These are phyloP conservation scores for Eucalyptus pauciflora DNA, from an alignment of 345 rosid species.

Conservation along the genomic window DNA sequence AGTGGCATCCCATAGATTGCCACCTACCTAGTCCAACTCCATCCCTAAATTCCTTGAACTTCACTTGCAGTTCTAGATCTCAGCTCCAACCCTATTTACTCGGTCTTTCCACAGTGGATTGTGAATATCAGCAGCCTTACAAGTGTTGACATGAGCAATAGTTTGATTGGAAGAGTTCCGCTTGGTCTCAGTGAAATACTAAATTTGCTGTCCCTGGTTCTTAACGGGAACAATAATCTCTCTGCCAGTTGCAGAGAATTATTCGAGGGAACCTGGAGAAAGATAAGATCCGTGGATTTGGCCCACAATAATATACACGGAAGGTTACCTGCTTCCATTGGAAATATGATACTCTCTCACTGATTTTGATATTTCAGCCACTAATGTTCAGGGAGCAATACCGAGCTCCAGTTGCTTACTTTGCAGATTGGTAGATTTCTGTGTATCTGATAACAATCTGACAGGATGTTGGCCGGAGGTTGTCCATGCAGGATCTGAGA, in stretches of 20 bases:
- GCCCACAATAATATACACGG: conserved; percentile 14
- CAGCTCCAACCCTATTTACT: conserved; percentile 1
- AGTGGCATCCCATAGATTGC: conserved; percentile 10
- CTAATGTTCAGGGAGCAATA: conserved; percentile 10
- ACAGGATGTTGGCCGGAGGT: conserved; percentile 16
- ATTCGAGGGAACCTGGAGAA: conserved; percentile 20
- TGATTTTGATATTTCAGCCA: conserved; percentile 4
- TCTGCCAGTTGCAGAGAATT: conserved; percentile 26
- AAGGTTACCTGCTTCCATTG: conserved; percentile 24
- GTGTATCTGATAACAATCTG: conserved; percentile 19
- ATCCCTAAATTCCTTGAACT: conserved; percentile 5
- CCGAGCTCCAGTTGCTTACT: conserved; percentile 20
- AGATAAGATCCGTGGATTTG: conserved; percentile 14
- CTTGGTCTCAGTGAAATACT: conserved; percentile 19
- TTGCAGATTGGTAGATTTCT: conserved; percentile 13
- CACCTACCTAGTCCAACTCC: conserved; percentile 8
- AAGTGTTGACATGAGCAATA: neutral
- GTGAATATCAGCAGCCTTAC: conserved; percentile 15
- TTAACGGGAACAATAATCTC: conserved; percentile 20
- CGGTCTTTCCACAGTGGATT: conserved; percentile 14
- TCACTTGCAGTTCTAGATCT: conserved; percentile 19
- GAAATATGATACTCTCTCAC: conserved; percentile 22
- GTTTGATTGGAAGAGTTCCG: conserved; percentile 22
- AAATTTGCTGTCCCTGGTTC: conserved; percentile 7
- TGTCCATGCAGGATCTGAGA: neutral